These are phyloP conservation scores for Backusella mclennaniae DNA, from an alignment of 192 early-diverging fungal species.

Conservation along the genomic window DNA sequence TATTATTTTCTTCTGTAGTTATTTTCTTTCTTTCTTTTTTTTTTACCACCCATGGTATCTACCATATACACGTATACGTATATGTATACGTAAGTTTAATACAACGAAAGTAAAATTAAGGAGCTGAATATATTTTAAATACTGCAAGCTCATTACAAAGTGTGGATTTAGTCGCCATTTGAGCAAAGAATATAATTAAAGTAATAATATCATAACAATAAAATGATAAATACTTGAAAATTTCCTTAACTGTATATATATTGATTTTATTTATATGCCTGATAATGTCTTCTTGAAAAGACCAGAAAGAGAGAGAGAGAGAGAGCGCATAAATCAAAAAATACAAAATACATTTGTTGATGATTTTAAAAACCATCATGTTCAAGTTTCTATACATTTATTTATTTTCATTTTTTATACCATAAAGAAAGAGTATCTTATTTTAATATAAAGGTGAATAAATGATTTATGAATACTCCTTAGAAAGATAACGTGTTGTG, in stretches of 20 bases:
- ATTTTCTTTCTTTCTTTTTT: too few relatives aligned
- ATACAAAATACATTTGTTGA: neutral
- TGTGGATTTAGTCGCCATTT: neutral
- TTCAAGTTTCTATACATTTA: neutral
- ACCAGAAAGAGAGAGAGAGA: neutral
- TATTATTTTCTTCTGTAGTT: too few relatives aligned
- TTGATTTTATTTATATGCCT: neutral
- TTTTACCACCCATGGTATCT: too few relatives aligned
- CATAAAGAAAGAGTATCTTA: neutral
- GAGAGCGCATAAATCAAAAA: neutral
- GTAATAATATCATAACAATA: neutral
- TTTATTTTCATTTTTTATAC: neutral
- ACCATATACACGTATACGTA: too few relatives aligned
- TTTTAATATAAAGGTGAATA: neutral
- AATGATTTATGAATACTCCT: neutral
- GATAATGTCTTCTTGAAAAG: too few relatives aligned
- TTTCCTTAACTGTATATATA: neutral
- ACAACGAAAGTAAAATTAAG: too few relatives aligned
- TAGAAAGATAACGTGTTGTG: neutral
- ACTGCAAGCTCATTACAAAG: too few relatives aligned
- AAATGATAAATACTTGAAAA: neutral
- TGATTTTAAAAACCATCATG: neutral
- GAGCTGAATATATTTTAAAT: too few relatives aligned
- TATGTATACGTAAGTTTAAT: too few relatives aligned
- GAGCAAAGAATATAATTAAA: neutral